Evolutionary conservation across 2,329 filamentous ascomycete genomes (phyloP), one percentile per base, ranked within the genome.

Genomic region (Fusarium sp.): DNA sequence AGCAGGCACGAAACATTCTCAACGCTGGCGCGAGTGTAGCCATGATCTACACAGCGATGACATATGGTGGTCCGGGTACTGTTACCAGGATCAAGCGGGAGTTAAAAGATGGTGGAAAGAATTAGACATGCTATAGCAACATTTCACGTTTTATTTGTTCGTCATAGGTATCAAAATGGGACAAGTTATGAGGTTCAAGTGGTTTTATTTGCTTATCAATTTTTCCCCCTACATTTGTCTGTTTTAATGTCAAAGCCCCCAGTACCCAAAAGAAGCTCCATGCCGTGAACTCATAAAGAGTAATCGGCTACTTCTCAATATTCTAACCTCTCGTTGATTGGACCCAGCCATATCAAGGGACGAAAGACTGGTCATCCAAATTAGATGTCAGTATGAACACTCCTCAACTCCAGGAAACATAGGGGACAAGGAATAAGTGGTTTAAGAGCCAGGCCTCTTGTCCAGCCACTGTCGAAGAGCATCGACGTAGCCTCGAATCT

Each of bases 1-100:
- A 92, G 72, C 92, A 98, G 83, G 97, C 94, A 14, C 85, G 94
- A 20, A 88, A 93, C 83, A 90, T 96, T 12, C 86, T 98, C 55
- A 93, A 97, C 75, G 95, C 95, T 0, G 96, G 96, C 14, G 96
- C 96, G 0, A 96, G 92, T 77, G 91, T 97, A 20, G 95, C 94
- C 5, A 96, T 97, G 90, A 87, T 98, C 59, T 98, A 98, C 82
- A 99, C 96, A 0, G 93, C 85, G 2, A 82, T 92, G 79, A 87
- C 90, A 3, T 92, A 93, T 70, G 89, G 89, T 18, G 91, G 91
- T 18, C 85, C 89, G 3, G 91, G 91, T 24, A 92, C 90, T 6
- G 83, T 92, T 24, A 91, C 90, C 49, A 85, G 89, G 77, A 90
- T 92, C 73, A 92, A 92, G 83, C 82, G 83, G 52, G 89, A 92